A percentile compares a stretch with the other conserved stretches of the same genome.
Conservation (phyloP, 2,329 filamentous ascomycete species). For the Aspergillus udagawae region DNA sequence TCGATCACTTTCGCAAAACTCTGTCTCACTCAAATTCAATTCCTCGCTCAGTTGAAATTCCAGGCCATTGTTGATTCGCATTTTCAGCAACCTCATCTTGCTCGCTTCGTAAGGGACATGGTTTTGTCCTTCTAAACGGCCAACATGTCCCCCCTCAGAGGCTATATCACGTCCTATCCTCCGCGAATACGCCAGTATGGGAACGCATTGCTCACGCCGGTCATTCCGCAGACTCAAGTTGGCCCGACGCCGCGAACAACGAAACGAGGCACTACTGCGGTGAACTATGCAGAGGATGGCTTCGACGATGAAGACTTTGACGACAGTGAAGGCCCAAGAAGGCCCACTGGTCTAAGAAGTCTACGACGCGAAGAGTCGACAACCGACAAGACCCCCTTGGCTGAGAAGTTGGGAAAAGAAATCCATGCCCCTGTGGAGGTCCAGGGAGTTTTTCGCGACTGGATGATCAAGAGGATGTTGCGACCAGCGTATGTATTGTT, state of each 20-base stretch:
- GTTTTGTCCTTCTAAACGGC: conserved; percentile 28
- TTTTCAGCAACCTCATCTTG: conserved; percentile 14
- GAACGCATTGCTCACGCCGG: conserved; percentile 84
- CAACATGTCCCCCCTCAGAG: conserved; percentile 65
- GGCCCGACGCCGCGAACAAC: conserved; percentile 76
- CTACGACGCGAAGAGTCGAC: conserved; percentile 70
- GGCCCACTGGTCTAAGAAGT: conserved; percentile 77
- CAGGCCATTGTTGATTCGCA: neutral
- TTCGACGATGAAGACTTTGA: conserved; percentile 70
- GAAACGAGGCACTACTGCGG: conserved; percentile 91
- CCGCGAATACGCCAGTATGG: conserved; percentile 84
- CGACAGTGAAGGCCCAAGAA: conserved; percentile 63
- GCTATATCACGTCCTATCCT: conserved; percentile 87
- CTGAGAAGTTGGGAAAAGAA: conserved; percentile 80
- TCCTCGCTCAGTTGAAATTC: conserved; percentile 17
- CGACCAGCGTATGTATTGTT: conserved; percentile 40
- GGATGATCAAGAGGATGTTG: conserved; percentile 72
- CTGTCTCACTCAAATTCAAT: neutral
- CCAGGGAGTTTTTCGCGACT: conserved; percentile 90
- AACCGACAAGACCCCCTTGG: conserved; percentile 59
- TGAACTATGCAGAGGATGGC: conserved; percentile 97
- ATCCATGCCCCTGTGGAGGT: conserved; percentile 72
- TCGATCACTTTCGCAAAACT: neutral
- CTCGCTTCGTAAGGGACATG: conserved; percentile 32
- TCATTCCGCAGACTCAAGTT: conserved; percentile 66